Base-by-base conservation (phyloP, 2,329 filamentous ascomycete genomes). In the Eutypa lata region DNA sequence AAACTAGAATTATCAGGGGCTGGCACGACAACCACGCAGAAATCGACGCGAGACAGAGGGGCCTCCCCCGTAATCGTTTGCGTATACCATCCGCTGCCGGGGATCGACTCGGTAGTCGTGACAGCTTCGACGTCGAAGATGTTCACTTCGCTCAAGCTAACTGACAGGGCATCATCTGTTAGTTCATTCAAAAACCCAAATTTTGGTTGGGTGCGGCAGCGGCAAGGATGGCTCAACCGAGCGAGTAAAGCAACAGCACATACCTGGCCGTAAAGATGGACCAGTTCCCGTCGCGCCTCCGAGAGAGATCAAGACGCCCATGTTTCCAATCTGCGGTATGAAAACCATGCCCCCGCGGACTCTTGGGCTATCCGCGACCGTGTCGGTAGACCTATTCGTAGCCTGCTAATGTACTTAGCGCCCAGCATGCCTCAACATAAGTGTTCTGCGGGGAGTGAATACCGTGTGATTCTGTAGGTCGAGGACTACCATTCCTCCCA, bases 1-100 rank as follows among this genome's bases (percentile, higher is more conserved):
- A 77, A 71, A 50, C 71, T 75, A 2, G 73, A 76, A 45, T 72
- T 71, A 51, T 79, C 77, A 3, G 68, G 65, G 1, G 75, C 70
- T 26, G 73, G 69, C 14, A 65, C 70, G 1, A 70, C 50, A 0
- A 73, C 66, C 3, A 73, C 56, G 57, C 76, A 79, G 53, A 73
- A 75, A 50, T 78, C 74, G 14, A 74, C 68, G 16, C 76, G 71
- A 14, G 69, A 60, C 22, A 56, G 48, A 1, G 76, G 76, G 10
- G 26, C 66, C 8, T 71, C 61, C 16, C 76, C 73, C 7, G 66
- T 68, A 14, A 73, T 72, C 16, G 61, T 63, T 58, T 79, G 73
- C 21, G 65, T 61, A 56, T 74, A 73, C 75, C 76, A 78, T 1
- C 60, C 67, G 14, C 68, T 68, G 48, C 68, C 68, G 2, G 63